A percentile compares a stretch with the other conserved stretches of the same genome.
phyloP scores from a whole-genome alignment of 495 filamentous ascomycete genomes.

The Aspergillus wentii region DNA sequence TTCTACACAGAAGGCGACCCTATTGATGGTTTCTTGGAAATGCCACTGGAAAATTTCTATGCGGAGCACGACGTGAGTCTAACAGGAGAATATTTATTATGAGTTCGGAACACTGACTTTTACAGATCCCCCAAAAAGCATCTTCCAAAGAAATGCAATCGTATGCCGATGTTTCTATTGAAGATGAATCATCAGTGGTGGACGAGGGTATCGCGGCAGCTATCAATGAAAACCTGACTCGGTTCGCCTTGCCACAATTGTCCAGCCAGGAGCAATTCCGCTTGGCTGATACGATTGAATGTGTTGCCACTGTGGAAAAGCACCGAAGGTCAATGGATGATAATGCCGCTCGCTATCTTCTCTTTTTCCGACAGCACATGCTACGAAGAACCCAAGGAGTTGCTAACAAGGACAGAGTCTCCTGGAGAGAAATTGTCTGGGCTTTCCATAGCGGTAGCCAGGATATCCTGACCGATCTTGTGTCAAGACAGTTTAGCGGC shows the following conservation, averaged over 20 bases:
- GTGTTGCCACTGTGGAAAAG: constrained; percentile 79
- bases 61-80: constrained; percentile 40
- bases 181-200: constrained; percentile 59
- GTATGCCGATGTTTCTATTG: constrained; percentile 49
- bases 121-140: constrained; percentile 30
- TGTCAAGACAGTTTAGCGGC: constrained; percentile 73
- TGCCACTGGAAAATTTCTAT: constrained; percentile 71
- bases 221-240: constrained; percentile 75
- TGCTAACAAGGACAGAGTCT: constrained; percentile 61
- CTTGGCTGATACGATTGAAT: constrained; percentile 82
- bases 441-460: constrained; percentile 89
- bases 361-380: constrained; percentile 84
- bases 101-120: constrained; percentile 18
- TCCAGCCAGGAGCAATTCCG: constrained; percentile 87
- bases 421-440: constrained; percentile 94
- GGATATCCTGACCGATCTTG: constrained; percentile 85
- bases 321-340: constrained; percentile 89
- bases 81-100: neutral
- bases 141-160: constrained; percentile 49
- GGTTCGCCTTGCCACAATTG: constrained; percentile 71
- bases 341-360: constrained; percentile 83
- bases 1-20: constrained; percentile 79
- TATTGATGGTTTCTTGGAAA: constrained; percentile 73
- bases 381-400: constrained; percentile 60
- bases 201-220: constrained; percentile 65